Evolutionary conservation across 208 protist genomes (phyloP).

Genomic region (Trypanosoma grayi): DNA sequence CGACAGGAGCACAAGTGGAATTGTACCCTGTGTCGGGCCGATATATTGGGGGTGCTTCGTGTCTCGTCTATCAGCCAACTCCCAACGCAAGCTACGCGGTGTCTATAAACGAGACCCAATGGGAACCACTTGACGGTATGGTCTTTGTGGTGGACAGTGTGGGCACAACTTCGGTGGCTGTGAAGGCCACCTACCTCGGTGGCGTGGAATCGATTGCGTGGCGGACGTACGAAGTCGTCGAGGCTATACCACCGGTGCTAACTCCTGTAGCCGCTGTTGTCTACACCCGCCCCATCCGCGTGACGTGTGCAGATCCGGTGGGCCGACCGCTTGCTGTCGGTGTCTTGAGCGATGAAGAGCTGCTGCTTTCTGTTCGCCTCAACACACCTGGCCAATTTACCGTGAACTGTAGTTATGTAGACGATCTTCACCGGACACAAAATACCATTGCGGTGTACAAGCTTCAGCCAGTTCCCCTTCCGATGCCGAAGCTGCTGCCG

Average conservation of each 20-base stretch:
- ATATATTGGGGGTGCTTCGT: slow-evolving; percentile 51
- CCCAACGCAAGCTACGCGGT: slow-evolving; percentile 33
- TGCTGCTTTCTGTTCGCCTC: slow-evolving; percentile 16
- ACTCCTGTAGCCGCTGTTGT: slow-evolving; percentile 17
- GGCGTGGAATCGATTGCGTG: slow-evolving; percentile 29
- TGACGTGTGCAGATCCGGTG: slow-evolving; percentile 44
- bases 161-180: slow-evolving; percentile 29
- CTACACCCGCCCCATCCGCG: slow-evolving; percentile 29
- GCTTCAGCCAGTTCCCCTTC: slow-evolving; percentile 33
- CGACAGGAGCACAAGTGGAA: slow-evolving; percentile 27
- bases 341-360: slow-evolving; percentile 16
- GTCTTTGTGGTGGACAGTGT: slow-evolving; percentile 27
- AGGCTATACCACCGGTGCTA: slow-evolving; percentile 29
- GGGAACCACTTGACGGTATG: slow-evolving; percentile 15
- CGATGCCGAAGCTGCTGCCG: slow-evolving; percentile 29
- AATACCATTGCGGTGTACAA: slow-evolving; percentile 17
- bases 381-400: slow-evolving; percentile 35
- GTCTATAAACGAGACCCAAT: slow-evolving; percentile 37
- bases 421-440: slow-evolving; percentile 33
- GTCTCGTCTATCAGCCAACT: slow-evolving; percentile 35
- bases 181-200: slow-evolving; percentile 40
- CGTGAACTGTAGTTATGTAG: slow-evolving; percentile 49
- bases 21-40: slow-evolving; percentile 52
- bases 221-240: slow-evolving; percentile 37
- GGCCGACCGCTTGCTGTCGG: slow-evolving; percentile 18